Evolutionary conservation across 164 flowering plant species (phyloP).

Genomic region (Magnolia sinica): DNA sequence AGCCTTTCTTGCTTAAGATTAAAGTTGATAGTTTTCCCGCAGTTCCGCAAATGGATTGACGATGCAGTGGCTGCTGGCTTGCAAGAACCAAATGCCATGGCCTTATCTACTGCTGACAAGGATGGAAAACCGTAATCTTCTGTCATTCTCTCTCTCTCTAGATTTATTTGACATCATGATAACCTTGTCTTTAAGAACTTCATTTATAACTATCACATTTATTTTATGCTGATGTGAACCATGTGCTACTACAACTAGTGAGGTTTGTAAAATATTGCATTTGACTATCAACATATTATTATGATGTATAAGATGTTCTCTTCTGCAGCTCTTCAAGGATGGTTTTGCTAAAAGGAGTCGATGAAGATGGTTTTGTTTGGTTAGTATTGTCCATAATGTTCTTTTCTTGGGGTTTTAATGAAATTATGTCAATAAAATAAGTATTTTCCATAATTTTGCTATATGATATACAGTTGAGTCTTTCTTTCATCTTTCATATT

Average conservation of each 20-base stretch:
- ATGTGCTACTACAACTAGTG: not conserved
- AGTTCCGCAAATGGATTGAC: conserved; percentile 91
- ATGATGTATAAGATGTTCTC: not conserved
- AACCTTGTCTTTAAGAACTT: not conserved
- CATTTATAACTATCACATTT: not conserved
- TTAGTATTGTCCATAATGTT: conserved; percentile 24
- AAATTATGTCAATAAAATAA: not conserved
- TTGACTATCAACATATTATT: not conserved
- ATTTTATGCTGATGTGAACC: not conserved
- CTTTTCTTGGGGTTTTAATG: not conserved
- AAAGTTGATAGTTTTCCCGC: conserved; percentile 21
- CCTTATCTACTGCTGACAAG: conserved; percentile 74
- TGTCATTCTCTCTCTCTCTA: conserved; percentile 6
- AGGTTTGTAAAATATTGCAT: not conserved
- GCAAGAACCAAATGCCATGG: conserved; percentile 95
- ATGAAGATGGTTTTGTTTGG: conserved; percentile 92
- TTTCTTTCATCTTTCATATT: too few relatives aligned
- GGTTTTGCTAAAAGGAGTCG: conserved; percentile 90
- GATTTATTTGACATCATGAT: not conserved
- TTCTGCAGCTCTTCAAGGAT: conserved; percentile 76
- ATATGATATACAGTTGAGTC: too few relatives aligned
- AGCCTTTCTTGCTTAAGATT: not conserved
- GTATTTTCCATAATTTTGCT: not conserved
- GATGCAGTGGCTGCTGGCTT: conserved; percentile 79
- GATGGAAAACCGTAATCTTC: conserved; percentile 66